phyloP scores from a whole-genome alignment of 108 stramenopile genomes.

The Discostella stelligeroides region DNA sequence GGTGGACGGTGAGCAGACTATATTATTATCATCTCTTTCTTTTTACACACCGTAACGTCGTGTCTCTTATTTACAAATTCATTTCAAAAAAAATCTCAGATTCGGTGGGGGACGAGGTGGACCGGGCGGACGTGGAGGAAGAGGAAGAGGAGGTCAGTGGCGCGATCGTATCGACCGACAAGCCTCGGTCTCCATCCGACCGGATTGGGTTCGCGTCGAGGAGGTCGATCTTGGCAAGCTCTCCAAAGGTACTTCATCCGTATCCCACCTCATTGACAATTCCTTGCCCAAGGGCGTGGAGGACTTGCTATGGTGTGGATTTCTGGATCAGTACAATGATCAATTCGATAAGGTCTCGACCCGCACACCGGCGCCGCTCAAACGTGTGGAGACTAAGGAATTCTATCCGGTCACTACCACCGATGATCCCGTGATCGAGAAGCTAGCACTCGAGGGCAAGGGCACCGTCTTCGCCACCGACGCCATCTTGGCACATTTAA shows the following conservation, averaged over 20 bases:
- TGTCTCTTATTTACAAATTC: background rate
- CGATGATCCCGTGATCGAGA: conserved; percentile 97
- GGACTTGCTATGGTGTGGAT: conserved; percentile 94
- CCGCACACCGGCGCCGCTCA: conserved; percentile 66
- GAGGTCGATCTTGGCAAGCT: conserved; percentile 94
- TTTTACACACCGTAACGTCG: background rate
- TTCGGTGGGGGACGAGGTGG: conserved; percentile 29
- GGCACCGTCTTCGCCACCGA: conserved; percentile 97
- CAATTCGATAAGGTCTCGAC: conserved; percentile 90
- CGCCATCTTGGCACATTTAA: conserved; percentile 93
- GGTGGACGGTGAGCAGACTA: conserved; percentile 25
- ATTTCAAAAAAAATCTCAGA: conserved; percentile 15
- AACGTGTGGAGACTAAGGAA: conserved; percentile 83
- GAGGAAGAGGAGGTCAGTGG: conserved; percentile 54
- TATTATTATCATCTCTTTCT: background rate
- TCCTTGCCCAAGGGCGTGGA: conserved; percentile 54
- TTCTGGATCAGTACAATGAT: conserved; percentile 93
- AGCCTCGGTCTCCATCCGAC: conserved; percentile 87
- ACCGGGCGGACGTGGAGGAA: conserved; percentile 52
- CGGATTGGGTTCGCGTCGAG: conserved; percentile 90
- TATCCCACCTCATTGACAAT: conserved; percentile 35
- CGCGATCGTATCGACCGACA: conserved; percentile 57
- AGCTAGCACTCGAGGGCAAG: conserved; percentile 88
- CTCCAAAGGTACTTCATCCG: conserved; percentile 65
- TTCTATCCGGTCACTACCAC: conserved; percentile 97